These are phyloP conservation scores for Symbiodinium natans DNA, from an alignment of 73 alveolate genomes.

Conservation along the genomic window DNA sequence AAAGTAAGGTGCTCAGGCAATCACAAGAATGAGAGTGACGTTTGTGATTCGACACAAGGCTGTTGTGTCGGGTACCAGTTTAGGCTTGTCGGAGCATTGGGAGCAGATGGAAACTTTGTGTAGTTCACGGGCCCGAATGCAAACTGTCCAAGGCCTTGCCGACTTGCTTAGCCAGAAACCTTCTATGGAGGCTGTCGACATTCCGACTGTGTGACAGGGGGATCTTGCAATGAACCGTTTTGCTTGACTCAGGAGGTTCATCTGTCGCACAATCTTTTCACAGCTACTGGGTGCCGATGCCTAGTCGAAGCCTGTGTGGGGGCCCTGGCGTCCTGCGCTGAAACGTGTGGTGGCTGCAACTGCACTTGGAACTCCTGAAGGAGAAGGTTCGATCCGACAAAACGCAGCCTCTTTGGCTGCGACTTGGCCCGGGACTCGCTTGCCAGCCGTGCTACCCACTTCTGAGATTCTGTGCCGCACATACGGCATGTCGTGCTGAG, in stretches of 20 bases:
- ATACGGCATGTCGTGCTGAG: background rate
- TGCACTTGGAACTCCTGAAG: too few species aligned
- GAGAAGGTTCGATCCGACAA: conserved; percentile 17
- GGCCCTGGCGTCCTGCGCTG: background rate
- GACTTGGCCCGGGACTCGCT: conserved; percentile 47
- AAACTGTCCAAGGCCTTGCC: conserved; percentile 72
- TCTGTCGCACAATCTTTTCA: conserved; percentile 75
- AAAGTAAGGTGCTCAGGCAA: background rate
- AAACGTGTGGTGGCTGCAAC: too few species aligned
- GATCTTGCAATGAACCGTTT: too few species aligned
- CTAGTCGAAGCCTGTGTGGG: conserved; percentile 76
- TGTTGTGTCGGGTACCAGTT: too few species aligned
- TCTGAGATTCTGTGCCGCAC: background rate
- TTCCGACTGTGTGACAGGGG: too few species aligned
- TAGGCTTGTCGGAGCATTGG: too few species aligned
- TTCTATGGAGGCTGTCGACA: conserved; percentile 50
- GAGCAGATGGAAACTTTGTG: too few species aligned
- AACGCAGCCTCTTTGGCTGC: conserved; percentile 68
- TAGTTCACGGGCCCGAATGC: too few species aligned
- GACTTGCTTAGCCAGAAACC: conserved; percentile 43
- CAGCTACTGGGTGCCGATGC: conserved; percentile 9
- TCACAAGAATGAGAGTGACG: too few species aligned
- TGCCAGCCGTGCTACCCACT: background rate
- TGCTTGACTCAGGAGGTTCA: conserved; percentile 56
- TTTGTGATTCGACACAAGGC: too few species aligned